A percentile compares a stretch with the other conserved stretches of the same genome.
These are phyloP conservation scores for Penicillium diatomitis DNA, from an alignment of 495 filamentous ascomycete genomes.

Conservation along the genomic window DNA sequence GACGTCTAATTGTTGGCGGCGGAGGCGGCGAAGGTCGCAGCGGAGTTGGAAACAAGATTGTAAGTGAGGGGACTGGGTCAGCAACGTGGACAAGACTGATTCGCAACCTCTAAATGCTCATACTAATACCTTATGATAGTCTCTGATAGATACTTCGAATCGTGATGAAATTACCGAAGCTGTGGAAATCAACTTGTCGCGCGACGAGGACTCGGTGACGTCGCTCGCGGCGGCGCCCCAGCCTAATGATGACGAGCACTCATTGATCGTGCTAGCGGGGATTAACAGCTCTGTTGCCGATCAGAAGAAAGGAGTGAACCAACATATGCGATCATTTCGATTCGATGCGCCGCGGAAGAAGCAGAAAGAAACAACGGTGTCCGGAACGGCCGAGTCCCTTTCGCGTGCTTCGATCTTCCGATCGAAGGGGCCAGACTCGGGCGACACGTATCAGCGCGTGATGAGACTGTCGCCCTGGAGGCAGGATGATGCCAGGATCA, in stretches of 20 bases:
- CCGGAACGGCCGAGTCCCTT: slow-evolving; percentile 42
- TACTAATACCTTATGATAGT: slow-evolving; percentile 29
- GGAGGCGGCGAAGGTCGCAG: slow-evolving; percentile 80
- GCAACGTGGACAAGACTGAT: too few relatives aligned
- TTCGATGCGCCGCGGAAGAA: slow-evolving; percentile 40
- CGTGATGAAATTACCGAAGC: slow-evolving; percentile 51
- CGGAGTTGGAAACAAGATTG: slow-evolving; percentile 88
- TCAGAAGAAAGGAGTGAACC: slow-evolving; percentile 67
- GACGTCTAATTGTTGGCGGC: slow-evolving; percentile 74
- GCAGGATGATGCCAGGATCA: slow-evolving; percentile 22
- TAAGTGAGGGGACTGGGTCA: slow-evolving; percentile 25
- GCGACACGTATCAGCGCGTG: slow-evolving; percentile 71
- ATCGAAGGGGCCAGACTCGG: slow-evolving; percentile 32
- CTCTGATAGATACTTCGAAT: slow-evolving; percentile 57
- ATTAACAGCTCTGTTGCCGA: slow-evolving; percentile 74
- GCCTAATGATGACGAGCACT: slow-evolving; percentile 33
- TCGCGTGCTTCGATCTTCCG: slow-evolving; percentile 57
- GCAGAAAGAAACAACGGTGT: slow-evolving; percentile 13
- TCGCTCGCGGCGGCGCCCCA: slow-evolving; percentile 58
- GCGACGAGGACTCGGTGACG: slow-evolving; percentile 86
- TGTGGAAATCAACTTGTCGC: slow-evolving; percentile 71
- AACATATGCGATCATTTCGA: slow-evolving; percentile 76
- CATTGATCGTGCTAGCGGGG: slow-evolving; percentile 64
- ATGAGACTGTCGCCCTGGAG: slow-evolving; percentile 59
- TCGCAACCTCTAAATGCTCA: too few relatives aligned